Percentiles rank a stretch among this genome's conserved stretches.
Conservation (phyloP, 768 basidiomycete species). For the Boletales sp. region DNA sequence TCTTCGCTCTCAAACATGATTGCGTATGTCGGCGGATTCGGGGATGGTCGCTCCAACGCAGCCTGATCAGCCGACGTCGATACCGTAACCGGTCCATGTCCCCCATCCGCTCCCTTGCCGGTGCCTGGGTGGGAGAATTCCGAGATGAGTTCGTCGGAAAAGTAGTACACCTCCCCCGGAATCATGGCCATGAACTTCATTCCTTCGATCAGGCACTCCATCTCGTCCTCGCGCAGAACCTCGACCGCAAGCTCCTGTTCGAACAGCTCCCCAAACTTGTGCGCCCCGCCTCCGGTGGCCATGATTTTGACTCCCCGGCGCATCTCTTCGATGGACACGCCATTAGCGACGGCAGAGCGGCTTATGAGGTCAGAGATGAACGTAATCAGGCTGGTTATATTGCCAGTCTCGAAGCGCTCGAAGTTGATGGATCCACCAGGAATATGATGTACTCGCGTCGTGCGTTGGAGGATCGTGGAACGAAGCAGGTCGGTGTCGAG, state of each 20-base stretch:
- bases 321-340: slow-evolving; percentile 89
- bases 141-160: slow-evolving; percentile 95
- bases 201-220: slow-evolving; percentile 97
- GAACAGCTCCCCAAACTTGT: slow-evolving; percentile 88
- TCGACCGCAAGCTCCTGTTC: slow-evolving; percentile 72
- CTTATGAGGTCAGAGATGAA: slow-evolving; percentile 88
- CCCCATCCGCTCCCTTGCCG: slow-evolving; percentile 5
- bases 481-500: slow-evolving; percentile 47
- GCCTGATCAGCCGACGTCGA: slow-evolving; percentile 9
- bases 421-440: slow-evolving; percentile 98
- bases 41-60: slow-evolving; percentile 77
- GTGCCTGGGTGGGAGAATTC: slow-evolving; percentile 41
- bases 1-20: slow-evolving; percentile 80
- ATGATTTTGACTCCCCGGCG: slow-evolving; percentile 90
- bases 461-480: slow-evolving; percentile 64
- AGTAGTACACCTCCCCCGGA: slow-evolving; percentile 97
- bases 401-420: slow-evolving; percentile 91
- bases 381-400: slow-evolving; percentile 77
- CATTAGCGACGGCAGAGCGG: slow-evolving; percentile 80
- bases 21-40: slow-evolving; percentile 83
- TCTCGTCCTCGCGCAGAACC: slow-evolving; percentile 91
- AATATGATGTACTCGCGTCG: slow-evolving; percentile 61
- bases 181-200: slow-evolving; percentile 95
- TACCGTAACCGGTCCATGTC: slow-evolving; percentile 4
- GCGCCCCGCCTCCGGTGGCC: slow-evolving; percentile 97